Evolutionary conservation across 164 flowering plant genomes (phyloP).

Genomic region (Vitis labrusca): DNA sequence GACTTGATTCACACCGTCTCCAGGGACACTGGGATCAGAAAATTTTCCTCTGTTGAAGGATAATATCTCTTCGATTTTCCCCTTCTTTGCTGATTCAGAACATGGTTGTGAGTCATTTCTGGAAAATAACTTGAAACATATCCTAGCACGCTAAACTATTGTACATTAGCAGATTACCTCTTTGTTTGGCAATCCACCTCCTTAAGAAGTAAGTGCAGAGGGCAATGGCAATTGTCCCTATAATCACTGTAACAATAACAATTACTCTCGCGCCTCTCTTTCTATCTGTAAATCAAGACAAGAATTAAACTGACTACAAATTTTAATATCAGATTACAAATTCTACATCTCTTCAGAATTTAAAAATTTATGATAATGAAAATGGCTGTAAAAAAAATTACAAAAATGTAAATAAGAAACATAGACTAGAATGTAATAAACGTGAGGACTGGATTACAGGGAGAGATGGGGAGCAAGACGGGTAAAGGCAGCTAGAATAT

Average conservation of each 20-base stretch:
- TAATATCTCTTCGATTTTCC: neutral
- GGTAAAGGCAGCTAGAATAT: too few relatives aligned
- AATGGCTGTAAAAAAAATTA: too few relatives aligned
- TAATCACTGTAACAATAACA: neutral
- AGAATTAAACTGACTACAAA: neutral
- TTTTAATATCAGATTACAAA: too few relatives aligned
- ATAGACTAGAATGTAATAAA: too few relatives aligned
- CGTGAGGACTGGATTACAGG: too few relatives aligned
- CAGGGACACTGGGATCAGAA: neutral
- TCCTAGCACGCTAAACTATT: neutral
- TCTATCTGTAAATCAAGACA: constrained; percentile 6
- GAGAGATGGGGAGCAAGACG: too few relatives aligned
- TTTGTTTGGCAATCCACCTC: constrained; percentile 11
- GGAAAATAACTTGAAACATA: neutral
- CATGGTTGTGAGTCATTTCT: neutral
- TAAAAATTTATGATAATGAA: too few relatives aligned
- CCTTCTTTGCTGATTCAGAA: constrained; percentile 3
- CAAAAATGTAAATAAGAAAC: too few relatives aligned
- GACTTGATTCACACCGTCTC: constrained; percentile 1
- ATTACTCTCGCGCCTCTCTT: neutral
- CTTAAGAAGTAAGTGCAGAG: constrained; percentile 6
- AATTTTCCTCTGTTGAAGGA: neutral
- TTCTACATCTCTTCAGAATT: too few relatives aligned
- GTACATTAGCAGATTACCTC: constrained; percentile 8
- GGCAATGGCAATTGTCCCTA: constrained; percentile 4